These are phyloP conservation scores for Trichophyton equinum DNA, from an alignment of 2,329 filamentous ascomycete genomes.

Conservation along the genomic window DNA sequence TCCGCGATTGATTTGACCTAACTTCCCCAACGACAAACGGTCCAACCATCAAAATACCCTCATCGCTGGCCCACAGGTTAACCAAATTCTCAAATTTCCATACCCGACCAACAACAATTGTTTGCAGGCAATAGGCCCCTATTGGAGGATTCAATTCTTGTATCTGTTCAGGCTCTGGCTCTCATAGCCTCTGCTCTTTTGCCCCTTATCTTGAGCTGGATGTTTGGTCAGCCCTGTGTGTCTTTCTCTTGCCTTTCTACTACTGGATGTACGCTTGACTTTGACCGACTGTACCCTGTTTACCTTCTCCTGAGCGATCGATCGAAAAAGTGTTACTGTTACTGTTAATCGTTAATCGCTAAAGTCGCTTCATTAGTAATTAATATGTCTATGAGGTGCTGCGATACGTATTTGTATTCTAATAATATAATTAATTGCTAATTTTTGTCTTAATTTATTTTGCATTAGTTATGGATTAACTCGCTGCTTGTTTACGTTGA, in stretches of 20 bases:
- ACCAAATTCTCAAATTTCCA: neutral
- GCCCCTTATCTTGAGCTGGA: neutral
- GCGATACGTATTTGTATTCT: neutral
- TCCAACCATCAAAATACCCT: neutral
- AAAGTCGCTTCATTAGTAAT: neutral
- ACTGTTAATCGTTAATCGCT: slow-evolving; percentile 1
- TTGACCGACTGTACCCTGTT: neutral
- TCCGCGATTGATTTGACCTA: neutral
- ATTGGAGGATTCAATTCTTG: slow-evolving; percentile 5
- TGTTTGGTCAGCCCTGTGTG: neutral
- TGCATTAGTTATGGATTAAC: neutral
- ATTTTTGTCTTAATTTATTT: neutral
- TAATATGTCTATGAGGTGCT: neutral
- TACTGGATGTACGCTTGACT: neutral
- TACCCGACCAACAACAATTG: neutral
- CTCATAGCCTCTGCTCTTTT: neutral
- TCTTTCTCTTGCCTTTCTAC: neutral
- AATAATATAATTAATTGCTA: neutral
- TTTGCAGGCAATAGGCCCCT: slow-evolving; percentile 2
- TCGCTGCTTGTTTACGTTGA: neutral
- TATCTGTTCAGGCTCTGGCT: slow-evolving; percentile 1
- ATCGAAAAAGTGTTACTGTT: slow-evolving; percentile 2
- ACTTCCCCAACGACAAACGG: neutral
- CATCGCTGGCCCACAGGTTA: neutral
- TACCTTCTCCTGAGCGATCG: neutral